Conservation (phyloP, 345 rosid species). For the Populus alba region DNA sequence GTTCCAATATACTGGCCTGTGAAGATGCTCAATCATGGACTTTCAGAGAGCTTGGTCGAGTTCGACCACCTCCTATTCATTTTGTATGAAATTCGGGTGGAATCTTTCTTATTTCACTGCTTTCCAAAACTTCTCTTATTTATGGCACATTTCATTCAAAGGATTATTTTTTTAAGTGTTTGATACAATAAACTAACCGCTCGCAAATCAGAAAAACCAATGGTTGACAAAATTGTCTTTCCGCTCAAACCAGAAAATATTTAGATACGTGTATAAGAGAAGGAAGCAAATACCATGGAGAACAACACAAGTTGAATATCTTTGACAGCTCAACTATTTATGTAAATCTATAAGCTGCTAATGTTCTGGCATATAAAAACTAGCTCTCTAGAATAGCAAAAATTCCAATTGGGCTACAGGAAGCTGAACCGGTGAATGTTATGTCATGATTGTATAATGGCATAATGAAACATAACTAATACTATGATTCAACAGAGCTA, state of each 20-base stretch:
- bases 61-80: background rate
- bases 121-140: background rate
- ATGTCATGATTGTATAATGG: background rate
- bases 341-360: too few relatives aligned
- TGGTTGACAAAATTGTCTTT: background rate
- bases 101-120: background rate
- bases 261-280: background rate
- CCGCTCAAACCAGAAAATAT: background rate
- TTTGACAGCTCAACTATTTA: background rate
- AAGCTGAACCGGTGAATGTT: background rate
- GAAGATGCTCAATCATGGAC: too few relatives aligned
- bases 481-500: background rate
- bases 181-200: background rate
- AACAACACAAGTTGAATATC: background rate
- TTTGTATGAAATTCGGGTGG: background rate
- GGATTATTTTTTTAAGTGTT: background rate
- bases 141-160: background rate
- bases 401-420: background rate
- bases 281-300: background rate
- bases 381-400: background rate
- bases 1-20: too few relatives aligned
- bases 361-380: background rate
- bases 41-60: background rate
- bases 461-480: background rate
- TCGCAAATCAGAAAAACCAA: background rate